Conservation (phyloP, 225 moss, liverwort and hornwort species). For the Rhytidiadelphus loreus region DNA sequence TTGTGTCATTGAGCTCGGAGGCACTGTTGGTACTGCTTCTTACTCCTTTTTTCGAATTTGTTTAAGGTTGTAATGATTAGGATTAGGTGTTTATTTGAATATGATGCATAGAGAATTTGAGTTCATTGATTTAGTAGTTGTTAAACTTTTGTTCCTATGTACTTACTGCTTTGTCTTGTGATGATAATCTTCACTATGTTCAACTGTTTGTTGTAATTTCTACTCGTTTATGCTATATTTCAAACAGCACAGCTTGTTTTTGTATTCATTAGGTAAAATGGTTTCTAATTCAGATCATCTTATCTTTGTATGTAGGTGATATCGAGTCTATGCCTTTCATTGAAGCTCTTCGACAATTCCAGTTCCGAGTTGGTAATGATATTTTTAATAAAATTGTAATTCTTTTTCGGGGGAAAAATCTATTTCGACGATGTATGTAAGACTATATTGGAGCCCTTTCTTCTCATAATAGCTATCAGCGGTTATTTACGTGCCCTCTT, state of each 20-base stretch:
- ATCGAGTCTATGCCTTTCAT: slow-evolving; percentile 94
- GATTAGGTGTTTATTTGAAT: neutral
- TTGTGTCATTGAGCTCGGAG: slow-evolving; percentile 92
- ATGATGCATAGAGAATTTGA: neutral
- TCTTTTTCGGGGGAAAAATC: neutral
- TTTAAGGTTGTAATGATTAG: neutral
- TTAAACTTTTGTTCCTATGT: neutral
- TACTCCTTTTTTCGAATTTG: neutral
- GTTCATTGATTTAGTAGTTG: neutral
- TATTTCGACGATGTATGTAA: neutral
- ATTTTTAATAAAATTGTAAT: neutral
- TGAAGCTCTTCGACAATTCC: slow-evolving; percentile 89
- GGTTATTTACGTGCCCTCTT: neutral
- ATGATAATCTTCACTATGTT: neutral
- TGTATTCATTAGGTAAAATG: neutral
- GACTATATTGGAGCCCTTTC: neutral
- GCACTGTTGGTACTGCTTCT: slow-evolving; percentile 60
- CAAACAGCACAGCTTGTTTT: neutral
- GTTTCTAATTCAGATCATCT: neutral
- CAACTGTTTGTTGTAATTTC: neutral
- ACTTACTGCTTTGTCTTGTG: neutral
- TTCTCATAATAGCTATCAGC: neutral
- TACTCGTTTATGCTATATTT: neutral
- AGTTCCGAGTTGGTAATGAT: slow-evolving; percentile 72
- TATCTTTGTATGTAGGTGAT: slow-evolving; percentile 50